Evolutionary conservation across 148 eudicot species (phyloP).

Genomic region (Simmondsia chinensis): DNA sequence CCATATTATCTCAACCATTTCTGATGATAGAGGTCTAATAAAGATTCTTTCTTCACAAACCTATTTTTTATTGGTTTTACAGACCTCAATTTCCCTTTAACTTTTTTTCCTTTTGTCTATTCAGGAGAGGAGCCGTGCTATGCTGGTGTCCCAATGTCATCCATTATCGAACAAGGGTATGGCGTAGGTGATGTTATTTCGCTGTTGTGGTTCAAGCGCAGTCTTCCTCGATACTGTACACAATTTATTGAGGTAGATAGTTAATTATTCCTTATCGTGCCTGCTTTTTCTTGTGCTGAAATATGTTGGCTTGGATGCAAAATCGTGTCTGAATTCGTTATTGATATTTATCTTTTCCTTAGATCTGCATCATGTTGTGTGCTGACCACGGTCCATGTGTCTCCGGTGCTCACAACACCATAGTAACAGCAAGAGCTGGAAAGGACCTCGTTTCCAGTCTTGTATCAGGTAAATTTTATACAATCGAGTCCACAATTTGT

Average conservation of each 20-base stretch:
- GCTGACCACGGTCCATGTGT: conserved; percentile 99
- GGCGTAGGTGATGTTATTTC: conserved; percentile 99
- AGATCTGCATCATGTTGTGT: conserved; percentile 95
- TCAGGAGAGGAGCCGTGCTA: conserved; percentile 95
- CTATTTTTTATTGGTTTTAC: too few species aligned
- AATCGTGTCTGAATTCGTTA: background rate
- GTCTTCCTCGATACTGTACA: conserved; percentile 94
- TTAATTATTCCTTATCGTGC: background rate
- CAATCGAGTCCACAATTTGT: too few species aligned
- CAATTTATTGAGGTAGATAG: conserved; percentile 78
- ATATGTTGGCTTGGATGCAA: background rate
- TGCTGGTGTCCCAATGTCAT: conserved; percentile 97
- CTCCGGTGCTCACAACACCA: conserved; percentile 97
- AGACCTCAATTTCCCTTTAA: background rate
- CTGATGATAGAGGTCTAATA: conserved; percentile 81
- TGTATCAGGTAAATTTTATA: conserved; percentile 69
- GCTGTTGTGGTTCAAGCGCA: conserved; percentile 95
- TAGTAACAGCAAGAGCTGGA: conserved; percentile 98
- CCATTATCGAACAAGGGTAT: conserved; percentile 80
- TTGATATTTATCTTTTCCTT: conserved; percentile 6
- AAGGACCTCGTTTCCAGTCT: conserved; percentile 97
- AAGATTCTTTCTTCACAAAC: conserved; percentile 1
- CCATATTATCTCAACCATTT: conserved; percentile 93
- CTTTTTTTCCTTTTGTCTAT: conserved; percentile 8
- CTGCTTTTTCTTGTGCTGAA: background rate